Evolutionary conservation across 345 rosid genomes (phyloP), one percentile per base, ranked within the genome.

Genomic region (Adansonia digitata): DNA sequence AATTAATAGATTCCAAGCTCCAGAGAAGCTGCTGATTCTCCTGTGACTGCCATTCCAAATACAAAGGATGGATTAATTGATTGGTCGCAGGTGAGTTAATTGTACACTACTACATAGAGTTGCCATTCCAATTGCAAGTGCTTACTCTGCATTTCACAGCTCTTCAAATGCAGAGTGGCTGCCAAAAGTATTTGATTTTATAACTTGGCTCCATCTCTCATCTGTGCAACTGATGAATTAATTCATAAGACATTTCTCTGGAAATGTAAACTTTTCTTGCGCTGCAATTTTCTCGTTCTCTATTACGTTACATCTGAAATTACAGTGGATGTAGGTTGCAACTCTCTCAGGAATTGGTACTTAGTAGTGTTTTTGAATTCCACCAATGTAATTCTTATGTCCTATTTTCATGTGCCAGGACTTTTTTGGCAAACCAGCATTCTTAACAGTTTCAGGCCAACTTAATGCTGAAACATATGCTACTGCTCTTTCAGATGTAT

Each of bases 391-490:
- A 37, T 79, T 57, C 78, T 76, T 17, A 0, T 69, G 43, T 72
- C 61, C 37, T 72, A 15, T 20, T 76, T 71, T 80, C 13, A 35
- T 37, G 52, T 77, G 46, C 63, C 85, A 95, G 99, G 98, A 95
- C 79, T 95, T 93, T 85, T 95, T 95, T 77, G 97, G 91, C 72
- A 93, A 95, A 79, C 97, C 99, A 75, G 97, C 98, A 35, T 95
- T 95, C 87, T 86, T 95, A 84, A 93, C 98, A 1, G 98, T 95
- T 73, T 95, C 98, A 29, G 99, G 99, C 68, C 99, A 95, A 85
- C 99, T 93, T 61, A 95, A 95, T 85, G 99, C 89, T 65, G 99
- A 95, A 88, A 88, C 99, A 76, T 95, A 93, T 78, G 98, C 98
- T 20, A 89, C 94, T 69, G 98, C 99, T 78, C 99, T 95, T 79